Base-by-base conservation (phyloP, 1,284 basidiomycete genomes). In the Sphaerobolus stellatus region DNA sequence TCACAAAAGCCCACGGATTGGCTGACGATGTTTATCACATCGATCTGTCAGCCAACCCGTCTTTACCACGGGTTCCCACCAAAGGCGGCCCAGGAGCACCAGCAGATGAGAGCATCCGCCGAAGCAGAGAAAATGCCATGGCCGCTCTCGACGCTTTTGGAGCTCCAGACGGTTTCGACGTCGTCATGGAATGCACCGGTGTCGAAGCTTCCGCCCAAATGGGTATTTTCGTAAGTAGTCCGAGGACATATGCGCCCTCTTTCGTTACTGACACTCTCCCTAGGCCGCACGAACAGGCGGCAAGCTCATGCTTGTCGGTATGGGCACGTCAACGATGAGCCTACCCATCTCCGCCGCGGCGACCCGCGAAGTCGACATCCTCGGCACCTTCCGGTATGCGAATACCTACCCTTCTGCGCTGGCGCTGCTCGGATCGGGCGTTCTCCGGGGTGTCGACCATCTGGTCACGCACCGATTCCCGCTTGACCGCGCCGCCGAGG, bases 101-200 rank as follows among this genome's bases (percentile, higher is more conserved):
- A 8, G 61, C 59, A 28, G 70, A 70, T 4, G 86, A 92, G 49
- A 79, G 82, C 58, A 77, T 92, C 33, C 80, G 82, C 50, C 77
- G 76, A 4, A 85, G 88, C 13, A 86, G 87, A 67, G 81, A 84
- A 58, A 80, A 72, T 57, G 76, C 81, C 5, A 69, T 74, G 25
- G 66, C 72, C 33, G 77, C 83, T 18, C 72, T 93, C 62, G 68
- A 76, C 59, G 68, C 78, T 58, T 86, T 88, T 64, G 58, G 57
- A 3, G 74, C 83, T 56, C 76, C 78, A 22, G 85, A 91, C 29
- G 94, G 94, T 13, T 96, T 94, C 71, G 94, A 98, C 71, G 77
- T 90, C 62, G 87, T 97, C 33, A 92, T 94, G 64, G 95, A 98
- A 71, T 98, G 95, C 72, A 96, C 94, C 5, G 95, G 95, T 61